A percentile compares a stretch with the other conserved stretches of the same genome.
phyloP scores from a whole-genome alignment of 1,284 basidiomycete species.

The Coniophora puteana region DNA sequence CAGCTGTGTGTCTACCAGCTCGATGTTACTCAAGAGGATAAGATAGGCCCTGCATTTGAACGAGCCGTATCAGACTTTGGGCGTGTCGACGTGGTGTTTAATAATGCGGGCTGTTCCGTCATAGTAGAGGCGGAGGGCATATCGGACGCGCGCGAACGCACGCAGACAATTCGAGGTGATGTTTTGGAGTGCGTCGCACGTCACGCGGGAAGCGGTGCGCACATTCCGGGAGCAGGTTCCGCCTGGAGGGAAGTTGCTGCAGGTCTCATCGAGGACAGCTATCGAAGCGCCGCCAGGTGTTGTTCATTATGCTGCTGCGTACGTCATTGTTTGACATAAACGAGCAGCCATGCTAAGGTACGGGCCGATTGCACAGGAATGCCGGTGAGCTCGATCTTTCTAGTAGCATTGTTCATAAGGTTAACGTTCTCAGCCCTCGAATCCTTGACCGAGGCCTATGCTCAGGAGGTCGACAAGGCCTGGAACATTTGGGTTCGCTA shows the following conservation, averaged over 20 bases:
- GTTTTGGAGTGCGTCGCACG: slow-evolving; percentile 24
- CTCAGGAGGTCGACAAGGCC: background rate
- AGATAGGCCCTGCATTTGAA: slow-evolving; percentile 28
- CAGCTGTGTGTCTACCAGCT: slow-evolving; percentile 18
- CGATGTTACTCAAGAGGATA: slow-evolving; percentile 29
- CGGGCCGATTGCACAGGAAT: background rate
- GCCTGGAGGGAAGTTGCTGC: background rate
- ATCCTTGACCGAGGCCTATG: background rate
- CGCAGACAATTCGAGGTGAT: slow-evolving; percentile 21
- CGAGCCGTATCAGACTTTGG: slow-evolving; percentile 20
- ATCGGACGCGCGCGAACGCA: slow-evolving; percentile 15
- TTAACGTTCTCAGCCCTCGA: background rate
- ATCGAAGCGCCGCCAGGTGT: background rate
- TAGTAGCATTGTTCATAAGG: background rate
- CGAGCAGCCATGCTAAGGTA: background rate
- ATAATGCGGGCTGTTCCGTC: slow-evolving; percentile 25
- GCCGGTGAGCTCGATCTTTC: background rate
- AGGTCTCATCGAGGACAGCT: background rate
- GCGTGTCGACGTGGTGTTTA: slow-evolving; percentile 25
- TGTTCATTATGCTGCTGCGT: background rate
- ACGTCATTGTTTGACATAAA: background rate
- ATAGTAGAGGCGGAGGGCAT: background rate
- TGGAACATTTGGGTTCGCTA: background rate
- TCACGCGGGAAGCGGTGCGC: slow-evolving; percentile 21
- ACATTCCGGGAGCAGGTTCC: slow-evolving; percentile 28